A percentile compares a stretch with the other conserved stretches of the same genome.
phyloP scores from a whole-genome alignment of 805 yeast genomes.

The Lachancea thermotolerans region DNA sequence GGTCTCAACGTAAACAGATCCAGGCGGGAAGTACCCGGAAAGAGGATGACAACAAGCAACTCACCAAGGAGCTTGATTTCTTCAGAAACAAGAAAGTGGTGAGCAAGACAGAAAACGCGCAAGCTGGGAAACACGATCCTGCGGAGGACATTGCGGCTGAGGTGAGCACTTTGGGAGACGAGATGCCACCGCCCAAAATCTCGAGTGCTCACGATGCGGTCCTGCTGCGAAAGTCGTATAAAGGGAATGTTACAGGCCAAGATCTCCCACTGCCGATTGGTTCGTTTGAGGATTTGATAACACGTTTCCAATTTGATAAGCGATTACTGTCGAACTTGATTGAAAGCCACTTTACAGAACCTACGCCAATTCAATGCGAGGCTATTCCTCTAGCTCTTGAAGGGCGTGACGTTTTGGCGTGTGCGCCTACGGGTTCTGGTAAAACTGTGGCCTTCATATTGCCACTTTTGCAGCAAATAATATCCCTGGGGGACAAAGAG shows the following conservation, averaged over 20 bases:
- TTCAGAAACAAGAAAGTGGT: slow-evolving; percentile 52
- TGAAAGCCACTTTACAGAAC: slow-evolving; percentile 67
- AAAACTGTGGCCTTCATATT: slow-evolving; percentile 86
- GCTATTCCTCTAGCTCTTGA: slow-evolving; percentile 69
- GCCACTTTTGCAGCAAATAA: slow-evolving; percentile 63
- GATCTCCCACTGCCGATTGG: slow-evolving; percentile 91
- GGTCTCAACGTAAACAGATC: background rate
- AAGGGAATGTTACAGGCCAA: slow-evolving; percentile 69
- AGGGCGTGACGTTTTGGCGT: slow-evolving; percentile 74
- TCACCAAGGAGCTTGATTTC: slow-evolving; percentile 75
- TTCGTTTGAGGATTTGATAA: slow-evolving; percentile 72
- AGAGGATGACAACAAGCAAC: slow-evolving; percentile 38
- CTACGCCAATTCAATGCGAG: slow-evolving; percentile 92
- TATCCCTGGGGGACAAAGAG: slow-evolving; percentile 21
- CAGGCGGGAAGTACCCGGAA: slow-evolving; percentile 25
- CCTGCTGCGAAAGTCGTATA: slow-evolving; percentile 50
- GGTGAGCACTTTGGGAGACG: slow-evolving; percentile 25
- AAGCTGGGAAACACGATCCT: slow-evolving; percentile 26
- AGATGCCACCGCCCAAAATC: slow-evolving; percentile 39
- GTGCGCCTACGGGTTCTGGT: slow-evolving; percentile 99
- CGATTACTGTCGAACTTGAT: slow-evolving; percentile 51
- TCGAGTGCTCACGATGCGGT: slow-evolving; percentile 52
- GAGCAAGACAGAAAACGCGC: slow-evolving; percentile 21
- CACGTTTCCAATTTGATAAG: slow-evolving; percentile 59
- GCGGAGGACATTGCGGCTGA: slow-evolving; percentile 9